These are phyloP conservation scores for Hyaloscypha bicolor DNA, from an alignment of 495 filamentous ascomycete genomes.

Conservation along the genomic window DNA sequence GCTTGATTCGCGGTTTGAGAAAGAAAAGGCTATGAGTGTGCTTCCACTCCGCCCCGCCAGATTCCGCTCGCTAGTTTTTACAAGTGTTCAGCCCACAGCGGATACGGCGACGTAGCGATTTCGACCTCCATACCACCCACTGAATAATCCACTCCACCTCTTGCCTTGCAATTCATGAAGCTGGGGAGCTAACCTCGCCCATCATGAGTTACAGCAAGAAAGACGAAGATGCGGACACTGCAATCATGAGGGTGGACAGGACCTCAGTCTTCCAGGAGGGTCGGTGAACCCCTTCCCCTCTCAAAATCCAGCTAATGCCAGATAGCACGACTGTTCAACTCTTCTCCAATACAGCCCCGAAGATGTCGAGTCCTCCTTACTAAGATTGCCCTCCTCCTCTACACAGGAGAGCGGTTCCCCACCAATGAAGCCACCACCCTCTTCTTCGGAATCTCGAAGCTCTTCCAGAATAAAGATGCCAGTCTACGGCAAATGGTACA, in stretches of 20 bases:
- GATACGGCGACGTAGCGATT: conserved; percentile 27
- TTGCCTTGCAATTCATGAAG: conserved; percentile 35
- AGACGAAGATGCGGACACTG: conserved; percentile 93
- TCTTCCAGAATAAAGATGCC: conserved; percentile 99
- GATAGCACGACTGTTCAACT: conserved; percentile 94
- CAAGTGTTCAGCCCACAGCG: conserved; percentile 2
- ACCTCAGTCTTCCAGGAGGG: conserved; percentile 99
- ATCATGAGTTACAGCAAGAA: conserved; percentile 97
- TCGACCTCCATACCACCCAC: conserved; percentile 23
- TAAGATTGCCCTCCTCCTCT: conserved; percentile 94
- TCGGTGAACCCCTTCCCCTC: conserved; percentile 47
- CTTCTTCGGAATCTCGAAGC: conserved; percentile 99
- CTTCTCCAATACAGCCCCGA: conserved; percentile 91
- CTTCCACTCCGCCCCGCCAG: background rate
- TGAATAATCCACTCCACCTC: conserved; percentile 17
- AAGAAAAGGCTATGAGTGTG: background rate
- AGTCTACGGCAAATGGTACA: conserved; percentile 99
- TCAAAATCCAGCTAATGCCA: conserved; percentile 23
- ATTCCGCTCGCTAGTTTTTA: background rate
- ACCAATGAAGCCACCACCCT: conserved; percentile 96
- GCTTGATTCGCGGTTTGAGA: no score
- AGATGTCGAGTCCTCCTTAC: conserved; percentile 94
- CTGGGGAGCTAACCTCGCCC: conserved; percentile 32
- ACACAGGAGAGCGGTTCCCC: conserved; percentile 96
- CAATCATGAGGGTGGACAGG: conserved; percentile 94